Conservation (phyloP, 257 asterid genomes). For the Anisodus tanguticus region DNA sequence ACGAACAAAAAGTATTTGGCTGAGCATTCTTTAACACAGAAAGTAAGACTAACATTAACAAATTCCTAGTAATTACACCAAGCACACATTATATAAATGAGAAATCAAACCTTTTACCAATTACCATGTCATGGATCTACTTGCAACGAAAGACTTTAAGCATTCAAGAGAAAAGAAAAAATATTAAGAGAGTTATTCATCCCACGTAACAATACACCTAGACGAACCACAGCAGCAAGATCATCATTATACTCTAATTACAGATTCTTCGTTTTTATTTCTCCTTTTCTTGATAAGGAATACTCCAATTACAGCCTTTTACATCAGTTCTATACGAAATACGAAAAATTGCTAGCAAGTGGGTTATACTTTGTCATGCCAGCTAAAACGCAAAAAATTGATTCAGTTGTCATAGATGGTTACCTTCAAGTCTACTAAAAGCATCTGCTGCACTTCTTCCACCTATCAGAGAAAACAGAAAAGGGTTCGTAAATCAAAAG, state of each 20-base stretch:
- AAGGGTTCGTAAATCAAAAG: not conserved
- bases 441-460: constrained; percentile 60
- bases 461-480: constrained; percentile 51
- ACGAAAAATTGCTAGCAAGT: not conserved
- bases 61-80: not conserved
- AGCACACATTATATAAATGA: constrained; percentile 26
- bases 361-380: not conserved
- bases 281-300: not conserved
- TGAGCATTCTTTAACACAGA: constrained; percentile 13
- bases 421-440: constrained; percentile 73
- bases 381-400: not conserved
- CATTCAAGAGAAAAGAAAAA: not conserved
- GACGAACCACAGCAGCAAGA: not conserved
- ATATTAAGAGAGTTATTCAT: not conserved
- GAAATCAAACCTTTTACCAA: not conserved
- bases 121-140: constrained; percentile 17
- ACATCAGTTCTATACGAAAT: not conserved
- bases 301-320: not conserved
- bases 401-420: constrained; percentile 23
- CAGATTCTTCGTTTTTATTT: not conserved
- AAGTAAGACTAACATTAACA: constrained; percentile 15
- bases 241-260: not conserved
- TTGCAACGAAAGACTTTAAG: not conserved
- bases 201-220: not conserved
- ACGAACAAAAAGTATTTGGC: not conserved